phyloP scores from a whole-genome alignment of 768 basidiomycete genomes.

The Suillus subluteus region DNA sequence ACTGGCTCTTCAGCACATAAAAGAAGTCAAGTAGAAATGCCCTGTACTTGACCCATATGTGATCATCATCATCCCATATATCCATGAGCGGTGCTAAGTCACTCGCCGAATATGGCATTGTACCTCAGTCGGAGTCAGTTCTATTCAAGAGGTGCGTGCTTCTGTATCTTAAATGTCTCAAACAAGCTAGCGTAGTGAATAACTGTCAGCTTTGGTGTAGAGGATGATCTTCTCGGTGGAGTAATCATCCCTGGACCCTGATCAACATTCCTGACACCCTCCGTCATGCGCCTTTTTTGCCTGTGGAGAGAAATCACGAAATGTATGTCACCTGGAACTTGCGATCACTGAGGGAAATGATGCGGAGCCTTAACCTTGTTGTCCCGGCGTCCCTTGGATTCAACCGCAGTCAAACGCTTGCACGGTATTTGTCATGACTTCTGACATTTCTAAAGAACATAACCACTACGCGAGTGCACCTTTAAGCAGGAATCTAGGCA shows the following conservation, averaged over 20 bases:
- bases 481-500: not conserved
- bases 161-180: not conserved
- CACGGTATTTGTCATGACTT: not conserved
- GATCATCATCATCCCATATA: not conserved
- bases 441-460: not conserved
- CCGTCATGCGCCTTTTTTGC: not conserved
- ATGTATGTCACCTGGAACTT: not conserved
- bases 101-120: not conserved
- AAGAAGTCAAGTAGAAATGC: not conserved
- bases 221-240: not conserved
- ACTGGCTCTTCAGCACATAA: not conserved
- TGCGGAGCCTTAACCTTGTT: constrained; percentile 5
- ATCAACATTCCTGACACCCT: not conserved
- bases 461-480: not conserved
- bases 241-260: not conserved
- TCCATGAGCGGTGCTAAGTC: not conserved
- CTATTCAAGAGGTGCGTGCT: not conserved
- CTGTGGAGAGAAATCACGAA: constrained; percentile 8
- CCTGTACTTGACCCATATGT: not conserved
- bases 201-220: not conserved
- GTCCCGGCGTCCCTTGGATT: no score
- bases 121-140: not conserved
- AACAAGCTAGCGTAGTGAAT: not conserved
- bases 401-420: constrained; percentile 3
- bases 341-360: not conserved